phyloP scores from a whole-genome alignment of 2,329 filamentous ascomycete species.

The Colletotrichum kahawae region DNA sequence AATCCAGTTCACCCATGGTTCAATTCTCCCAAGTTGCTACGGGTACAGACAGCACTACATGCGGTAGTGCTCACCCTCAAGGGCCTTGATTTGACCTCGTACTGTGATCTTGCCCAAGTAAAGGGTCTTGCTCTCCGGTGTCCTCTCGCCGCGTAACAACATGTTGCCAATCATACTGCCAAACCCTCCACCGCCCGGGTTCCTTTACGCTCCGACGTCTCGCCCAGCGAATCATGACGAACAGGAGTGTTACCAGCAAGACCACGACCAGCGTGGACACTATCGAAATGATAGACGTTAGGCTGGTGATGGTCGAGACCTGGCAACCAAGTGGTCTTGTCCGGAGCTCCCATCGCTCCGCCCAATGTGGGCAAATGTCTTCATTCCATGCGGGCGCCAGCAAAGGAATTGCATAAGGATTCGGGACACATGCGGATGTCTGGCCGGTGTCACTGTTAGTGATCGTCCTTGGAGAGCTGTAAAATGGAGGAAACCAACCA shows the following conservation, averaged over 20 bases:
- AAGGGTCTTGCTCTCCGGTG: constrained; percentile 21
- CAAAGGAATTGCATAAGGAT: constrained; percentile 46
- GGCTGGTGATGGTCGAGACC: constrained; percentile 45
- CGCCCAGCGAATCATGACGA: constrained; percentile 14
- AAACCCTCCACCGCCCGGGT: constrained; percentile 26
- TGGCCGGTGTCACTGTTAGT: constrained; percentile 26
- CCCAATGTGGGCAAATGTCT: constrained; percentile 57
- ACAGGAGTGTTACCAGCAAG: constrained; percentile 25
- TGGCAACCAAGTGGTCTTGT: constrained; percentile 43
- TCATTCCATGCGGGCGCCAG: constrained; percentile 56
- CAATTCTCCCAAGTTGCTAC: neutral
- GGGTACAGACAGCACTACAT: neutral
- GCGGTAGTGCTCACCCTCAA: neutral
- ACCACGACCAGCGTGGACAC: constrained; percentile 33
- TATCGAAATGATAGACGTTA: constrained; percentile 39
- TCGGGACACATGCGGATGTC: constrained; percentile 61
- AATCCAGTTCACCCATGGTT: neutral
- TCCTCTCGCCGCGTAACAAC: neutral
- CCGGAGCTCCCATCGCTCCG: constrained; percentile 45
- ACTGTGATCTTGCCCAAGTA: constrained; percentile 19
- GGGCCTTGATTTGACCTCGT: neutral
- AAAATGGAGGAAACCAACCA: constrained; percentile 39
- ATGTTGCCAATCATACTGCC: constrained; percentile 8
- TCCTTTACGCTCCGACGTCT: constrained; percentile 10
- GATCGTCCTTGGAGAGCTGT: neutral